Conservation (phyloP, 805 yeast genomes). For the Starmerella apis region DNA sequence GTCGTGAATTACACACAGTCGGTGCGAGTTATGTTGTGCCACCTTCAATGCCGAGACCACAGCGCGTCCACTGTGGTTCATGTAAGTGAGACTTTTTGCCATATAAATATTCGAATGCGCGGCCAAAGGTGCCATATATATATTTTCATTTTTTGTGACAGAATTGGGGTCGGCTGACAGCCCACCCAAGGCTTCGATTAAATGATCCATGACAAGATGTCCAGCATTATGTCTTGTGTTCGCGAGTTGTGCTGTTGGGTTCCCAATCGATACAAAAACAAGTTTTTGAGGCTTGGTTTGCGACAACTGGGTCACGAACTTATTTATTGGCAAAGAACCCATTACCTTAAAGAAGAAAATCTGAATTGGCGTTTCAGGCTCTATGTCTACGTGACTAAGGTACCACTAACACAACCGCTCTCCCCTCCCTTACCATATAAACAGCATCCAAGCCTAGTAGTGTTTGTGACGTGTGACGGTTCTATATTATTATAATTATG, state of each 20-base stretch:
- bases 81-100: constrained; percentile 46
- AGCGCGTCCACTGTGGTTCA: constrained; percentile 64
- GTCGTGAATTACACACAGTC: constrained; percentile 59
- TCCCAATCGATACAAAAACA: constrained; percentile 48
- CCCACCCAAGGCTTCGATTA: constrained; percentile 14
- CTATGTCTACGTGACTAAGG: not conserved
- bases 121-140: constrained; percentile 12
- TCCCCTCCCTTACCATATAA: too few species aligned
- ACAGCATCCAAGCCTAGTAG: too few species aligned
- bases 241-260: constrained; percentile 54
- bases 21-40: constrained; percentile 15
- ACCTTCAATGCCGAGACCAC: constrained; percentile 32
- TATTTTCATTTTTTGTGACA: not conserved
- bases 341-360: not conserved
- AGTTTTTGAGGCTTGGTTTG: constrained; percentile 14
- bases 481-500: too few species aligned
- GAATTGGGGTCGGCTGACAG: constrained; percentile 5
- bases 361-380: not conserved
- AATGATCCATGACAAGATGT: constrained; percentile 41
- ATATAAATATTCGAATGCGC: constrained; percentile 32
- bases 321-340: constrained; percentile 22
- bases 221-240: constrained; percentile 75
- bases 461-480: too few species aligned
- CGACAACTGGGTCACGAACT: constrained; percentile 17
- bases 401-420: too few species aligned